These are phyloP conservation scores for Eucalyptus pumila DNA, from an alignment of 345 rosid genomes.

Conservation along the genomic window DNA sequence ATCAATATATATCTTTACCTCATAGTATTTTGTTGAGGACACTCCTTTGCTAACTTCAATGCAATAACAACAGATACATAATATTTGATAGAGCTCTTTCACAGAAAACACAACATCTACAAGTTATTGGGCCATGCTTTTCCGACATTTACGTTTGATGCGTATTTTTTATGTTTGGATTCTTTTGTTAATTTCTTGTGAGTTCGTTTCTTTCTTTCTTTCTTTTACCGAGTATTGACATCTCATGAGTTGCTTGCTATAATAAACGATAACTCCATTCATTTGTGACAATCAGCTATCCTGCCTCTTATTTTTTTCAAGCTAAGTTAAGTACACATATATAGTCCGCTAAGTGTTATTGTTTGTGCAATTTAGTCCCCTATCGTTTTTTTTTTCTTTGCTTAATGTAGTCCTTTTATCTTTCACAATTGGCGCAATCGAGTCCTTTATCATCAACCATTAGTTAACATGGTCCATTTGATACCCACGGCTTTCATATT, in stretches of 20 bases:
- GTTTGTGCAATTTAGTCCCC: neutral
- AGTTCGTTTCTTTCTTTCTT: neutral
- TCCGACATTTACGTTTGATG: neutral
- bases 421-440: neutral
- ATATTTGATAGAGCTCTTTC: neutral
- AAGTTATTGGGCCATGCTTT: neutral
- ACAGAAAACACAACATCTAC: neutral
- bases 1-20: neutral
- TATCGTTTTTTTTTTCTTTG: no score
- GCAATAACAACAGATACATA: neutral
- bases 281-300: neutral
- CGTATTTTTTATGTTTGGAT: neutral
- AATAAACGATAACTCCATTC: no score
- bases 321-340: neutral
- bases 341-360: neutral
- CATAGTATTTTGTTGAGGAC: neutral
- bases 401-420: neutral
- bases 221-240: neutral
- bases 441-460: neutral
- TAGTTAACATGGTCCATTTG: neutral
- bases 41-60: neutral
- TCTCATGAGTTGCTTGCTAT: neutral
- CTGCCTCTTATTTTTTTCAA: neutral
- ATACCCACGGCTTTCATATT: neutral
- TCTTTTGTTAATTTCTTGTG: neutral